Percentiles rank a stretch among this genome's conserved stretches.
These are phyloP conservation scores for Phaeosphaeriaceae sp. DNA, from an alignment of 2,329 filamentous ascomycete genomes.

Conservation along the genomic window DNA sequence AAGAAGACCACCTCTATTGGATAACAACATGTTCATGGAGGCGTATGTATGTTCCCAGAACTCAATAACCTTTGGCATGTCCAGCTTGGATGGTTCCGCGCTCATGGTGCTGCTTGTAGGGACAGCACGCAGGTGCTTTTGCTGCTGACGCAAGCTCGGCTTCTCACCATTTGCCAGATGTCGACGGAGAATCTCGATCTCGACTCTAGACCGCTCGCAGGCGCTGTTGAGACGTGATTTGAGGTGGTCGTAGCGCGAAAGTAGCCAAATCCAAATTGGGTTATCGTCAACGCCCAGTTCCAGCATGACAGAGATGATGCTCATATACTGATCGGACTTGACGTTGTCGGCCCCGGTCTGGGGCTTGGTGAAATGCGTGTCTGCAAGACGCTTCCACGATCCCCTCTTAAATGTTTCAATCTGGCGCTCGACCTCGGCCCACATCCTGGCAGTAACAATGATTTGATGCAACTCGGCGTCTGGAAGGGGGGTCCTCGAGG, in stretches of 20 bases:
- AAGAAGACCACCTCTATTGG: constrained; percentile 75
- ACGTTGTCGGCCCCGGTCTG: constrained; percentile 54
- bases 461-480: constrained; percentile 86
- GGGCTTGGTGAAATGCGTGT: constrained; percentile 64
- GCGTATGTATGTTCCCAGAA: constrained; percentile 88
- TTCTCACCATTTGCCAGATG: constrained; percentile 77
- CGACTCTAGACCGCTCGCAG: constrained; percentile 85
- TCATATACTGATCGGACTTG: constrained; percentile 83
- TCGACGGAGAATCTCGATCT: constrained; percentile 89
- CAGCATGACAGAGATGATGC: constrained; percentile 85
- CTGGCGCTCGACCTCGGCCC: constrained; percentile 89
- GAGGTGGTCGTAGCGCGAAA: constrained; percentile 86
- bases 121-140: constrained; percentile 77
- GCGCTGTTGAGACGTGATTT: constrained; percentile 82
- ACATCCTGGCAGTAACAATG: constrained; percentile 89
- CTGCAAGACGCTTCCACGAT: constrained; percentile 80
- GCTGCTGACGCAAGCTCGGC: constrained; percentile 71
- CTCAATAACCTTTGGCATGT: constrained; percentile 80
- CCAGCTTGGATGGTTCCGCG: constrained; percentile 65
- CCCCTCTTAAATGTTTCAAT: constrained; percentile 87
- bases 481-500: constrained; percentile 62
- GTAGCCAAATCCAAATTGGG: constrained; percentile 94
- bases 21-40: constrained; percentile 77
- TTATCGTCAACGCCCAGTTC: constrained; percentile 95
- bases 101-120: constrained; percentile 68